Evolutionary conservation across 495 filamentous ascomycete species (phyloP), one percentile per base, ranked within the genome.

Genomic region (Neurospora intermedia): DNA sequence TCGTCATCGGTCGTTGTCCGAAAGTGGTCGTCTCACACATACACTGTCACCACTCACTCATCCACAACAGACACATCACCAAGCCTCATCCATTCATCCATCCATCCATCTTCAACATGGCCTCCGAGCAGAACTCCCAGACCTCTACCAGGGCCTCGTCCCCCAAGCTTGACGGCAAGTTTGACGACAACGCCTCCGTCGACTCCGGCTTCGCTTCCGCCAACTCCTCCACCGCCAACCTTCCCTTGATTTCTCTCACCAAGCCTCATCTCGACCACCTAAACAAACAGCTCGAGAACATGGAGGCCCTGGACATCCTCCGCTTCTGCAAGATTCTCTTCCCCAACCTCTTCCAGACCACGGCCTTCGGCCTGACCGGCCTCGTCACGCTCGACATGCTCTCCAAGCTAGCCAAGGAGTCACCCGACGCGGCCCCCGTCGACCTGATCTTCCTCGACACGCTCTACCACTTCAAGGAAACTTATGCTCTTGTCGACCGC

Each of bases 401-500:
- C 35, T 94, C 94, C 74, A 93, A 94, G 80, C 85, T 98, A 76
- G 88, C 92, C 74, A 83, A 89, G 39, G 90, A 92, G 71, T 87
- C 88, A 9, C 87, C 90, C 54, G 54, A 66, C 54, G 85, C 89
- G 69, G 81, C 85, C 54, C 76, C 82, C n/a, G 89, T 97, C 75
- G 94, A 98, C 78, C 88, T 96, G 70, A 93, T 99, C 83, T 99
- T 98, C 88, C 91, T 98, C 76, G 94, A 99, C 84, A 99, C 96
- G 35, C 88, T 97, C 11, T 91, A 98, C 84, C 96, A 99, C 85
- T 99, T 99, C 83, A 79, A 89, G 69, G 95, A 99, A 83, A 99
- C 96, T 18, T 87, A 92, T 41, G 86, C 88, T 70, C 88, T 99
- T 6, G 90, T 98, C 59, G 90, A 95, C 77, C 88, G 89, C 54